Evolutionary conservation across 768 basidiomycete genomes (phyloP).

Genomic region (Astraeus odoratus): DNA sequence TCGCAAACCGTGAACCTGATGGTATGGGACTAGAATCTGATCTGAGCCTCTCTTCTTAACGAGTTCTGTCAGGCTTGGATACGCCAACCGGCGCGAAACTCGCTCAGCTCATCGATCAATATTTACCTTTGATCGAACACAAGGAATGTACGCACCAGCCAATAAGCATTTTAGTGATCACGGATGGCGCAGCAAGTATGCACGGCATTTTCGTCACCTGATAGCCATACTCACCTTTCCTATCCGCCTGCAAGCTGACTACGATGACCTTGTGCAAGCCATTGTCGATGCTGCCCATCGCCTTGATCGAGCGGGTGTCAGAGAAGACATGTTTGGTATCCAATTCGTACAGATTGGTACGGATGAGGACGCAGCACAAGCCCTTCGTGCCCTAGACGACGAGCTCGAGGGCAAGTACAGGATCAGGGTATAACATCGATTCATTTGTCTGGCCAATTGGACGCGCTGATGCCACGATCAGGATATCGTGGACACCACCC

Average conservation of each 20-base stretch:
- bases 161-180: slow-evolving; percentile 31
- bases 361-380: slow-evolving; percentile 29
- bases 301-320: slow-evolving; percentile 30
- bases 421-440: slow-evolving; percentile 19
- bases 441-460: neutral
- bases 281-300: slow-evolving; percentile 33
- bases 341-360: slow-evolving; percentile 43
- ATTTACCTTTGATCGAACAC: slow-evolving; percentile 28
- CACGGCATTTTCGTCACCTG: neutral
- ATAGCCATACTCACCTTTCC: neutral
- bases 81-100: slow-evolving; percentile 35
- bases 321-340: slow-evolving; percentile 35
- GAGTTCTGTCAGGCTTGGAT: slow-evolving; percentile 19
- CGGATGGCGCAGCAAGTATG: slow-evolving; percentile 35
- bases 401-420: slow-evolving; percentile 26
- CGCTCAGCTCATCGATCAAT: slow-evolving; percentile 29
- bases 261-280: slow-evolving; percentile 18
- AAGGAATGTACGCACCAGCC: slow-evolving; percentile 27
- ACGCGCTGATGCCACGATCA: slow-evolving; percentile 10
- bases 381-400: slow-evolving; percentile 35
- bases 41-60: neutral
- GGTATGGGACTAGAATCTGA: slow-evolving; percentile 8
- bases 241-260: slow-evolving; percentile 18
- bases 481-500: slow-evolving; percentile 44
- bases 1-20: slow-evolving; percentile 19